Base-by-base conservation (phyloP, 1,284 basidiomycete genomes). In the Acaromyces ingoldii region DNA sequence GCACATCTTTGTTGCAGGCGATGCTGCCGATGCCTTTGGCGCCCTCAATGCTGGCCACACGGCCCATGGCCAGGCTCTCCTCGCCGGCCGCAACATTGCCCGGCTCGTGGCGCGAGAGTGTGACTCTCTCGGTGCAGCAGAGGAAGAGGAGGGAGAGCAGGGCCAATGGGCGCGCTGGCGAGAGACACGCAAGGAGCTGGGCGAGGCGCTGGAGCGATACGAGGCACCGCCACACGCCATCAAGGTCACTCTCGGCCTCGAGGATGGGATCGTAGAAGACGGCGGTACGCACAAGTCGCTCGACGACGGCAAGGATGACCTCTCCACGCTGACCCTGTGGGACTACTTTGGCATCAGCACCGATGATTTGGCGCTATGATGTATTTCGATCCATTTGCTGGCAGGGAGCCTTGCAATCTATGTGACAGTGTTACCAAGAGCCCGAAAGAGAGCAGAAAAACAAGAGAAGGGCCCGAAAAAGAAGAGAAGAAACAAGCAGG, bases 11-110 rank as follows among this genome's bases (percentile, higher is more conserved):
- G 62, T 56, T 10, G 55, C 61, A 13, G 60, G 62, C 21, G 62
- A 63, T 39, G 60, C 53, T 13, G 60, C 60, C 1, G 62, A 63
- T 48, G 60, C 62, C 11, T 63, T 62, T 33, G 62, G 62, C 7
- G 62, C 62, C 2, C 50, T 63, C 52, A 63, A 63, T 22, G 62
- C 62, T n/a, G 62, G 62, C 15, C 60, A 63, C n/a, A 58, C 60
- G 11, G 62, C 62, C 10, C 61, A 53, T 53, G 44, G 44, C 17
- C 60, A 62, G 37, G 62, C 59, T 15, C 51, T 58, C 24, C 33
- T 62, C 11, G 58, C 59, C 2, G 52, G 51, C 5, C 29, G 45
- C 2, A 63, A 63, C 50, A 55, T 63, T 22, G 40, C 53, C 2
- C 25, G 45, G 25, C 52, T 61, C 29, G 48, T 61, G 25, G 3